Base-by-base conservation (phyloP, 352 stramenopile genomes). In the Globisporangium yorkense region DNA sequence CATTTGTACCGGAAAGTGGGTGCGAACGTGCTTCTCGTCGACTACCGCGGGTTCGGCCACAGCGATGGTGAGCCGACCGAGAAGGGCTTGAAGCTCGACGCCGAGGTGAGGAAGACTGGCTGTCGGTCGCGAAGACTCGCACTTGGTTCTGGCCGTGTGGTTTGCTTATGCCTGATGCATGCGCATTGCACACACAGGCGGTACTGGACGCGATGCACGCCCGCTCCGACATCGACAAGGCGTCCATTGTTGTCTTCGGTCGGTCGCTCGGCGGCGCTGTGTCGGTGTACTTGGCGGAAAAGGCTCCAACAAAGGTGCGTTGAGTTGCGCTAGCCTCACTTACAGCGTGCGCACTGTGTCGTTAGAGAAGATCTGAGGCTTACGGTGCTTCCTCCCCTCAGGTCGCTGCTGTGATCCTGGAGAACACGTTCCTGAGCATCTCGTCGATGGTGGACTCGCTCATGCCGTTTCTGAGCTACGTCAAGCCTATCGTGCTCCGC, bases 401-500 rank as follows among this genome's bases (percentile, higher is more conserved):
- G 84, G 62, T 98, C 35, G 87, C 87, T 18, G 94, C 84, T 29
- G 66, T 98, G 24, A 84, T 98, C 44, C 63, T 98, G 13, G 94
- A 98, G 65, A 98, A 98, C 66, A 98, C 94, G 13, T 98, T 98
- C 65, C 65, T 94, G 16, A 96, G 77, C 56, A 98, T 98, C 56
- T 82, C 82, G 1, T 67, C 81, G 1, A 98, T 98, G 91, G 91
- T 98, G 1, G 91, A 98, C 75, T 71, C 84, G 50, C 55, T 98
- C 40, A 96, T 98, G 85, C 94, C 93, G 4, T 81, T 90, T 29
- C 61, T 98, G 12, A 73, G 81, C 27, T 90, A 91, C 40, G 60
- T 98, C 39, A 98, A 98, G 72, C 63, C 74, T 1, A 58, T 98
- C 15, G 77, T 98, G 43, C 75, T 98, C 45, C 72, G 88, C 8